phyloP scores from a whole-genome alignment of 2,329 filamentous ascomycete species.

The Dichotomopilus funicola region DNA sequence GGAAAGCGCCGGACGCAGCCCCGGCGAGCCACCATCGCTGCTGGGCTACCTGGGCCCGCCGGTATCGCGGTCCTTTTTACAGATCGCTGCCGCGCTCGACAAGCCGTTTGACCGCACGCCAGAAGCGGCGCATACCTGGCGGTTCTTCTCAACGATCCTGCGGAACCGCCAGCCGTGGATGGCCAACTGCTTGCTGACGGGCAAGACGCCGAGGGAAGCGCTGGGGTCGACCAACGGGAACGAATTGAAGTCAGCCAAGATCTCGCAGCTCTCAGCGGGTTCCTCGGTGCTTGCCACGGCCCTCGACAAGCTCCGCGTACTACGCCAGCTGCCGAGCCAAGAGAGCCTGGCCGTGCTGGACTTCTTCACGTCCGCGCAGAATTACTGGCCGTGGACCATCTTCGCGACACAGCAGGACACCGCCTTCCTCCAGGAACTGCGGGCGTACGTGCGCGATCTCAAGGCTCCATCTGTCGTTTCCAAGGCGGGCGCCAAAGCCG shows the following conservation, averaged over 20 bases:
- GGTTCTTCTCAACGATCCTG: slow-evolving; percentile 77
- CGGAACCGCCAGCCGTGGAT: slow-evolving; percentile 94
- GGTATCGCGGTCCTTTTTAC: slow-evolving; percentile 76
- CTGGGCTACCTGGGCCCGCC: slow-evolving; percentile 80
- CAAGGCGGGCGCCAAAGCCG: slow-evolving; percentile 42
- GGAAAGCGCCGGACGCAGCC: slow-evolving; percentile 56
- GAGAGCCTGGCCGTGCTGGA: slow-evolving; percentile 72
- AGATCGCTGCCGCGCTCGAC: slow-evolving; percentile 69
- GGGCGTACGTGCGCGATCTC: slow-evolving; percentile 59
- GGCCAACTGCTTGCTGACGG: slow-evolving; percentile 85
- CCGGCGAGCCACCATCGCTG: slow-evolving; percentile 83
- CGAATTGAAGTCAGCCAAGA: slow-evolving; percentile 31
- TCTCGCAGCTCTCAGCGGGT: slow-evolving; percentile 42
- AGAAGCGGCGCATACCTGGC: slow-evolving; percentile 70
- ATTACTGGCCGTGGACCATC: slow-evolving; percentile 94
- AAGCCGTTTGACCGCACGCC: slow-evolving; percentile 61
- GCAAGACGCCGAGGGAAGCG: slow-evolving; percentile 72
- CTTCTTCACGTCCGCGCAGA: slow-evolving; percentile 82
- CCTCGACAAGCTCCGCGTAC: slow-evolving; percentile 60
- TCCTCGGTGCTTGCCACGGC: slow-evolving; percentile 66
- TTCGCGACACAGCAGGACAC: slow-evolving; percentile 69
- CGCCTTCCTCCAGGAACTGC: slow-evolving; percentile 64
- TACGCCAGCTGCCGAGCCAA: slow-evolving; percentile 56
- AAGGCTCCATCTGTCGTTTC: slow-evolving; percentile 45
- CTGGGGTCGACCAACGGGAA: slow-evolving; percentile 43